Percentiles rank a stretch among this genome's conserved stretches.
Evolutionary conservation across 148 eudicot genomes (phyloP).

Genomic region (Rhododendron henanense): DNA sequence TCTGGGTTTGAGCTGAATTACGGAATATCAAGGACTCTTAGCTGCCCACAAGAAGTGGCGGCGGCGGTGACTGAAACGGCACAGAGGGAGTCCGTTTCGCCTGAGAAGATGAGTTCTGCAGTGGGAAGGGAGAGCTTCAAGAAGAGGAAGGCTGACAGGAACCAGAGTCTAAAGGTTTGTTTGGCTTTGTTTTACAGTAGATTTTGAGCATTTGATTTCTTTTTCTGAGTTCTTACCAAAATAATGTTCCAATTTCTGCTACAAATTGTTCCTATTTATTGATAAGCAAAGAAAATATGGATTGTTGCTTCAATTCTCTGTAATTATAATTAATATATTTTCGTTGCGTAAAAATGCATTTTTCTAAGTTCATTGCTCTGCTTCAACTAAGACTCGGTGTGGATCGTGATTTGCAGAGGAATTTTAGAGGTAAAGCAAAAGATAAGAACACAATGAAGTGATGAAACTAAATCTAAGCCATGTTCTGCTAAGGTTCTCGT

Average conservation of each 20-base stretch:
- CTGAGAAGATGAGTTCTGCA: constrained; percentile 32
- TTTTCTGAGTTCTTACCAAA: background rate
- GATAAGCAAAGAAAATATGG: too few relatives aligned
- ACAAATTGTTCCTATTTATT: too few relatives aligned
- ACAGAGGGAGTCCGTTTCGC: constrained; percentile 21
- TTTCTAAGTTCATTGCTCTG: background rate
- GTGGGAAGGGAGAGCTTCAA: constrained; percentile 53
- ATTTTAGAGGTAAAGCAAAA: background rate
- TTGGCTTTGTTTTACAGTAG: background rate
- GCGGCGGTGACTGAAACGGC: constrained; percentile 14
- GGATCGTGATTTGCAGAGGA: background rate
- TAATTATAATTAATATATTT: too few relatives aligned
- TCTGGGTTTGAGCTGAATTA: constrained; percentile 33
- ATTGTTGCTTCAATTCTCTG: background rate
- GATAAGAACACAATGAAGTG: background rate
- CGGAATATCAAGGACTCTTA: constrained; percentile 42
- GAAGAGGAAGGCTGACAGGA: constrained; percentile 74
- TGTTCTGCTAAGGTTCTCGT: too few relatives aligned
- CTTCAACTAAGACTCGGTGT: background rate
- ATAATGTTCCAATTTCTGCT: background rate
- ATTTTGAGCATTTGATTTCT: background rate
- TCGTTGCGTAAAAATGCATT: background rate
- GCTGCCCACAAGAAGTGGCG: constrained; percentile 46
- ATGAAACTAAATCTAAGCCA: background rate
- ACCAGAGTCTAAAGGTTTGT: constrained; percentile 45